These are phyloP conservation scores for Ceratobasidium sp. DNA, from an alignment of 1,284 basidiomycete species.

Conservation along the genomic window DNA sequence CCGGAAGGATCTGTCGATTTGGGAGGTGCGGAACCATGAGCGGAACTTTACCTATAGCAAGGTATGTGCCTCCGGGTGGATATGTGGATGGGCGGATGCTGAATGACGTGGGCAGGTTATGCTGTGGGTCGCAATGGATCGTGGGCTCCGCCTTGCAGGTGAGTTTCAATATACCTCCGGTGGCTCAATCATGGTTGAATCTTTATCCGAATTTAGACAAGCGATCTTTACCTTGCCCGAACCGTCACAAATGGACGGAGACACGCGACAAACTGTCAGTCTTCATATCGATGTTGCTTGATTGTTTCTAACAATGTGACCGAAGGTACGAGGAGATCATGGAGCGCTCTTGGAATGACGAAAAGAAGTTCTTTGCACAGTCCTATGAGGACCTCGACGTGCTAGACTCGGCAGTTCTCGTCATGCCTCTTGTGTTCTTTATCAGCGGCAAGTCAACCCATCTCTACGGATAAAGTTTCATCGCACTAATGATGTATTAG, in stretches of 20 bases:
- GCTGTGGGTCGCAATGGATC: slow-evolving; percentile 85
- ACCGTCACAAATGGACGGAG: slow-evolving; percentile 71
- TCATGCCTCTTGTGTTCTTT: slow-evolving; percentile 92
- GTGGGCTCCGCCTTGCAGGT: slow-evolving; percentile 63
- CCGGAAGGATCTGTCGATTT: slow-evolving; percentile 81
- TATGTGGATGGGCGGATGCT: slow-evolving; percentile 73
- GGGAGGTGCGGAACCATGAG: slow-evolving; percentile 86
- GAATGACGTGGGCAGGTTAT: slow-evolving; percentile 33
- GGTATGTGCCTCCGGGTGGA: slow-evolving; percentile 71
- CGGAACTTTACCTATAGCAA: slow-evolving; percentile 74
- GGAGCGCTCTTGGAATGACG: slow-evolving; percentile 80
- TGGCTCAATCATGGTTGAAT: not conserved
- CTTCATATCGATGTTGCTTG: not conserved
- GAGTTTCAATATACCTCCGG: not conserved
- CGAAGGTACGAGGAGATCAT: slow-evolving; percentile 61
- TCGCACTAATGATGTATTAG: slow-evolving; percentile 57
- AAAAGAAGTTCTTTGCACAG: slow-evolving; percentile 74
- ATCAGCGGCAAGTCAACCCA: slow-evolving; percentile 68
- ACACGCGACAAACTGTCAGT: slow-evolving; percentile 80
- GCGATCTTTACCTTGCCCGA: slow-evolving; percentile 64
- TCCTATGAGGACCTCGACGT: slow-evolving; percentile 75
- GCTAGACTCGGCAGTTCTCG: slow-evolving; percentile 79
- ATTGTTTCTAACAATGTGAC: not conserved
- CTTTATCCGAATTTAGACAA: slow-evolving; percentile 70
- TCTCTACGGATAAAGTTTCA: slow-evolving; percentile 17